Evolutionary conservation across 2,329 filamentous ascomycete species (phyloP).

Genomic region (Aspergillus hiratsukae): DNA sequence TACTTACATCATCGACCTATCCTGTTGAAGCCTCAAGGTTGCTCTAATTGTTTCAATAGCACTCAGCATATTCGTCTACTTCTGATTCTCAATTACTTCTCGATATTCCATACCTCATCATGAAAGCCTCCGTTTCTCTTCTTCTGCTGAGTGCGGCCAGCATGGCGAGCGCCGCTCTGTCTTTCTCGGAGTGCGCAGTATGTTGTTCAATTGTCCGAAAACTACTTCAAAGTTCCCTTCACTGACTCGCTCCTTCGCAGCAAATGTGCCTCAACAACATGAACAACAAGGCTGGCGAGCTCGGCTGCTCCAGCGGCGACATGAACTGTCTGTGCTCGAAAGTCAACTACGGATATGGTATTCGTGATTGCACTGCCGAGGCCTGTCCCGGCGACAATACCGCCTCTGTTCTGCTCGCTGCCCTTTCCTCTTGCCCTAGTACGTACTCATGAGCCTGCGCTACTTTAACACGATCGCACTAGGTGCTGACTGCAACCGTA

Average conservation of each 20-base stretch:
- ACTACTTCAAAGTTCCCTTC: background rate
- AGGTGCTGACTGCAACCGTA: conserved; percentile 5
- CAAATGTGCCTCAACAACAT: conserved; percentile 44
- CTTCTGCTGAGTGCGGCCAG: conserved; percentile 26
- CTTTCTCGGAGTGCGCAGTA: conserved; percentile 30
- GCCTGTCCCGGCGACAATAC: conserved; percentile 40
- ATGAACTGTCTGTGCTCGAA: conserved; percentile 39
- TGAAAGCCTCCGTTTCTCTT: conserved; percentile 31
- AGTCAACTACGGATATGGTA: conserved; percentile 40
- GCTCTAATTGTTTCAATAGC: background rate
- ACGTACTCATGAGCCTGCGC: background rate
- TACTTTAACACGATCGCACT: conserved; percentile 11
- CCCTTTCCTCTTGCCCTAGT: conserved; percentile 32
- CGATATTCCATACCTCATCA: conserved; percentile 14
- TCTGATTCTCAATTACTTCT: background rate
- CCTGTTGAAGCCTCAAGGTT: background rate
- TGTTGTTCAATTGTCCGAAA: conserved; percentile 6
- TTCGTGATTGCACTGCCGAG: conserved; percentile 44
- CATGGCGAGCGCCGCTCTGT: conserved; percentile 21
- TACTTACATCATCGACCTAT: conserved; percentile 12
- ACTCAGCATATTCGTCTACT: background rate
- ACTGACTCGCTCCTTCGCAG: conserved; percentile 24
- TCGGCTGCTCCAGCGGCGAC: conserved; percentile 39
- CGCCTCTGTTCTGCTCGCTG: conserved; percentile 28
- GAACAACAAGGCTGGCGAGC: conserved; percentile 33